Conservation (phyloP, 1,284 basidiomycete species). For the Cutaneotrichosporon dermatis region DNA sequence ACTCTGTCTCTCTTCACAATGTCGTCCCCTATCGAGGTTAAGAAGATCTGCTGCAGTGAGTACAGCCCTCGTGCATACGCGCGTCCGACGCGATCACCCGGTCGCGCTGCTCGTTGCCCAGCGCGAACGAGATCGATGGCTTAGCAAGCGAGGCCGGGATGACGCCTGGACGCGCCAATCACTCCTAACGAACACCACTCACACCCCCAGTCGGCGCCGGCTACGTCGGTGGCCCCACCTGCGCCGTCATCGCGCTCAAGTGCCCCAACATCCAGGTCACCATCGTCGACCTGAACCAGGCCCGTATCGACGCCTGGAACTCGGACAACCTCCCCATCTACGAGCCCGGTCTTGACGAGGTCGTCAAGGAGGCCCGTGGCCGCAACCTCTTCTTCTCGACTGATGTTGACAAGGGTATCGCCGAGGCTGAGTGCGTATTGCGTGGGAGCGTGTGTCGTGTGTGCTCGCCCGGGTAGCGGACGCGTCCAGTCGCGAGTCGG, state of each 20-base stretch:
- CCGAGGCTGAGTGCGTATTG: slow-evolving; percentile 67
- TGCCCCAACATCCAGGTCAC: slow-evolving; percentile 89
- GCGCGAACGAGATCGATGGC: too few relatives aligned
- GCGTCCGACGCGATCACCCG: too few relatives aligned
- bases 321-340: slow-evolving; percentile 65
- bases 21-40: slow-evolving; percentile 58
- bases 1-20: slow-evolving; percentile 23
- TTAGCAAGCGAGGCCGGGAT: too few relatives aligned
- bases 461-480: too few relatives aligned
- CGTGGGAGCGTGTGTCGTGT: too few relatives aligned
- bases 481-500: too few relatives aligned
- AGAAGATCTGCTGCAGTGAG: slow-evolving; percentile 87
- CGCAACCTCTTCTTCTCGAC: slow-evolving; percentile 97
- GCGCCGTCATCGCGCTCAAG: slow-evolving; percentile 66
- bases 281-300: slow-evolving; percentile 95
- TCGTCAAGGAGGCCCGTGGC: slow-evolving; percentile 81
- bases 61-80: slow-evolving; percentile 26
- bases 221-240: slow-evolving; percentile 93
- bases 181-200: not conserved
- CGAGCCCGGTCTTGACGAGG: slow-evolving; percentile 93
- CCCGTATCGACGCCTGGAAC: slow-evolving; percentile 96
- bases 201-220: slow-evolving; percentile 77
- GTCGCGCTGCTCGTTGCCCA: too few relatives aligned
- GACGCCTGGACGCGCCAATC: too few relatives aligned
- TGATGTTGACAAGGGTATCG: slow-evolving; percentile 87